phyloP scores from a whole-genome alignment of 768 basidiomycete species.

The Suillus ampliporus region DNA sequence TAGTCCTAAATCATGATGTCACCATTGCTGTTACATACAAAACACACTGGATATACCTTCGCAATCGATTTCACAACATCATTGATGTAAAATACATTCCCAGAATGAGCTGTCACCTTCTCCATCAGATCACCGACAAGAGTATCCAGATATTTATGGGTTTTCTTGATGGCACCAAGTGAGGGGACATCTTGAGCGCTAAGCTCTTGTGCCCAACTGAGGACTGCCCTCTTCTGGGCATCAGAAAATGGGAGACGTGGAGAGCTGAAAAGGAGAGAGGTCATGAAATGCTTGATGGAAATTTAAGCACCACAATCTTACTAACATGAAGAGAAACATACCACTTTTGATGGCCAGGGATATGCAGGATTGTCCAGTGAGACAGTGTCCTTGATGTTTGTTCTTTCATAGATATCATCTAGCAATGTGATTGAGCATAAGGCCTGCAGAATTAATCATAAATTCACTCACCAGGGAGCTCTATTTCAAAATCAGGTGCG shows the following conservation, averaged over 20 bases:
- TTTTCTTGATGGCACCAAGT: slow-evolving; percentile 27
- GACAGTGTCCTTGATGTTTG: slow-evolving; percentile 25
- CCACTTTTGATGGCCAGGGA: slow-evolving; percentile 14
- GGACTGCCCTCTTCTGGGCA: slow-evolving; percentile 33
- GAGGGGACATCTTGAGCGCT: slow-evolving; percentile 34
- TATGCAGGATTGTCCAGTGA: slow-evolving; percentile 33
- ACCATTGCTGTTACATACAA: background rate
- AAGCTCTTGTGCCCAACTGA: slow-evolving; percentile 35
- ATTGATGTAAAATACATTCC: slow-evolving; percentile 39
- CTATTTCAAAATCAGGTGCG: background rate
- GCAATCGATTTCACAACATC: slow-evolving; percentile 20
- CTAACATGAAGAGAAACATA: slow-evolving; percentile 4
- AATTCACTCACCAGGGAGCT: background rate
- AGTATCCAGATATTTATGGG: slow-evolving; percentile 19
- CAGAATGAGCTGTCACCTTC: slow-evolving; percentile 23
- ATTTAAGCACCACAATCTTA: slow-evolving; percentile 13
- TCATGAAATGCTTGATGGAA: slow-evolving; percentile 31
- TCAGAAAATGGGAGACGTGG: slow-evolving; percentile 35
- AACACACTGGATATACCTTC: slow-evolving; percentile 18
- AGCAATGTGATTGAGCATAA: background rate
- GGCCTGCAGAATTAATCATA: background rate
- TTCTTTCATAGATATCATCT: slow-evolving; percentile 3
- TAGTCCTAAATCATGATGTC: slow-evolving; percentile 24
- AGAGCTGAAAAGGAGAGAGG: slow-evolving; percentile 39
- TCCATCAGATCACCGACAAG: slow-evolving; percentile 30